A percentile compares a stretch with the other conserved stretches of the same genome.
Evolutionary conservation across 1,284 basidiomycete genomes (phyloP).

Genomic region (Ganoderma boninense): DNA sequence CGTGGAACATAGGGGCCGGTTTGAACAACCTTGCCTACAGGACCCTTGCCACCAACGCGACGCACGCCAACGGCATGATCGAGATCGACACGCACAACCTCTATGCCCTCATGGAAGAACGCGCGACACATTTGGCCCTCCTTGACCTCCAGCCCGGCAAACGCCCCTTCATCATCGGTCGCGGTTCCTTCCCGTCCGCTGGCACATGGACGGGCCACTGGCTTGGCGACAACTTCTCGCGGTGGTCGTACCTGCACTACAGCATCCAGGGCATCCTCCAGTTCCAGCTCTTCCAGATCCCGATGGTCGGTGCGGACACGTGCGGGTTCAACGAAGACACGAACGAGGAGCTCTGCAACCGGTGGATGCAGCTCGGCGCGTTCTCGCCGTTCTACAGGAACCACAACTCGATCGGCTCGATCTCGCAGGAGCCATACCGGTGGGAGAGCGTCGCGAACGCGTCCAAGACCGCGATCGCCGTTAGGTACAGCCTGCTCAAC

Average conservation of each 20-base stretch:
- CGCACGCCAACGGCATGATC: constrained; percentile 59
- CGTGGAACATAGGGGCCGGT: constrained; percentile 47
- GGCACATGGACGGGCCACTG: constrained; percentile 70
- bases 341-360: constrained; percentile 79
- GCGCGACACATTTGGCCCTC: constrained; percentile 66
- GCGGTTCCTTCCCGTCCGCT: constrained; percentile 71
- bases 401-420: constrained; percentile 68
- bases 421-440: constrained; percentile 76
- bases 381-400: constrained; percentile 79
- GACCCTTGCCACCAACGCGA: constrained; percentile 69
- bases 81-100: constrained; percentile 74
- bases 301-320: constrained; percentile 71
- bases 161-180: constrained; percentile 72
- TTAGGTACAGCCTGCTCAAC: constrained; percentile 73
- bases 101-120: constrained; percentile 72
- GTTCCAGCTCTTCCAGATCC: constrained; percentile 81
- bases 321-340: constrained; percentile 72
- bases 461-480: constrained; percentile 69
- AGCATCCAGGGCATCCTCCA: constrained; percentile 77
- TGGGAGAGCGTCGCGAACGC: constrained; percentile 82
- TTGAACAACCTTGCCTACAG: constrained; percentile 50
- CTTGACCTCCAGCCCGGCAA: constrained; percentile 58
- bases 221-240: constrained; percentile 67
- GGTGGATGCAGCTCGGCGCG: constrained; percentile 84
- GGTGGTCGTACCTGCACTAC: constrained; percentile 69